Evolutionary conservation across 2,329 filamentous ascomycete genomes (phyloP), one percentile per base, ranked within the genome.

Genomic region (Volutella citrinella): DNA sequence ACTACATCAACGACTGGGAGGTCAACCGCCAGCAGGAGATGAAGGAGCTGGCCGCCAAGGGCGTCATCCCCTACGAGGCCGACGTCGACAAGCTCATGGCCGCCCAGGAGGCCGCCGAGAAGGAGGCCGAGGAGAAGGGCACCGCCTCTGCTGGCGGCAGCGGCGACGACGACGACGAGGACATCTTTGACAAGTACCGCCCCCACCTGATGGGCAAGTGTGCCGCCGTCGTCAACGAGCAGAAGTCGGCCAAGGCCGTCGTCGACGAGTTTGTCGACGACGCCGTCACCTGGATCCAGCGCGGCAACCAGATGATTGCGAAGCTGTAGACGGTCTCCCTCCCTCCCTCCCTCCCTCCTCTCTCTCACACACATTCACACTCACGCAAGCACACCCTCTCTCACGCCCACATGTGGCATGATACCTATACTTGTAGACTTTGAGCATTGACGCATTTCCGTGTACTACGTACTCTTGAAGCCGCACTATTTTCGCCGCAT

Each of bases 121-220:
- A 76, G 38, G 84, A 80, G 9, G 57, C 17, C 17, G n/a, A n/a
- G n/a, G n/a, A n/a, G n/a, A n/a, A n/a, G n/a, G n/a, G n/a, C n/a
- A n/a, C n/a, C n/a, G n/a, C n/a, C n/a, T n/a, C n/a, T n/a, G n/a
- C n/a, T n/a, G n/a, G n/a, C n/a, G n/a, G 65, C 51, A 78, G 81
- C 62, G 83, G 82, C 42, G 69, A 82, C 43, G 79, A 84, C 29
- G 76, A 85, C 41, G 78, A 87, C 38, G 90, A 96, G 40, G 88
- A 97, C 24, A 78, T 84, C 20, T 81, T 98, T 69, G 93, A 97
- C 63, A 88, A 93, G 59, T 90, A 88, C 56, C 78, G 88, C 39
- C 90, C 90, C 11, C 95, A 80, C 73, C 68, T 96, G 52, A 98
- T 98, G 93, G 93, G 93, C 63, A 94, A 97, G 76, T 91, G 87